Evolutionary conservation across 331 rosid genomes (phyloP).

Genomic region (Malus hybrid): DNA sequence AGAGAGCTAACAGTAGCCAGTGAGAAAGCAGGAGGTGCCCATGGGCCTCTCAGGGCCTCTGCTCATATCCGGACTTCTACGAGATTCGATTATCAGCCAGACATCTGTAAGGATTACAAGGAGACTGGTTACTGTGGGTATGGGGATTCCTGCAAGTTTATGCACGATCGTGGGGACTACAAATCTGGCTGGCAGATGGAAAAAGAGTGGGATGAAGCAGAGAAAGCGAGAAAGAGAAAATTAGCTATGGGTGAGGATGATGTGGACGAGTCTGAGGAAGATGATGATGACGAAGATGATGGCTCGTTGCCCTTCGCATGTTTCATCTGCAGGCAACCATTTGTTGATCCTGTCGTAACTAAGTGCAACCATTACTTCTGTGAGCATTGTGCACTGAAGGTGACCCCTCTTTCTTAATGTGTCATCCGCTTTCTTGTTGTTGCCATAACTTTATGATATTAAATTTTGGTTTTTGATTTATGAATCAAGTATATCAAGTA

Average conservation of each 20-base stretch:
- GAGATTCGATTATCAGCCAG: slow-evolving; percentile 92
- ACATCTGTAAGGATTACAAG: slow-evolving; percentile 90
- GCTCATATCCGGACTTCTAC: slow-evolving; percentile 84
- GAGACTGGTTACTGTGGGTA: slow-evolving; percentile 91
- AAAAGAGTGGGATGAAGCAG: slow-evolving; percentile 82
- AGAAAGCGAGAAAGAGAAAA: slow-evolving; percentile 69
- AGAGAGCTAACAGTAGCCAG: slow-evolving; percentile 83
- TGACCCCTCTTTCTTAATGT: slow-evolving; percentile 7
- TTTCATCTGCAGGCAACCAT: slow-evolving; percentile 77
- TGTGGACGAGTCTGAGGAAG: slow-evolving; percentile 27
- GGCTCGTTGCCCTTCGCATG: slow-evolving; percentile 79
- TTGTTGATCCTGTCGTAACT: slow-evolving; percentile 81
- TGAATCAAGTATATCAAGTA: neutral
- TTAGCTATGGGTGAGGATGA: slow-evolving; percentile 49
- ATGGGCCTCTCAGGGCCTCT: slow-evolving; percentile 91
- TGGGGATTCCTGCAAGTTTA: slow-evolving; percentile 82
- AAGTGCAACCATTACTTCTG: slow-evolving; percentile 90
- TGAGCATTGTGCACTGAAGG: slow-evolving; percentile 92
- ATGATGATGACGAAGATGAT: slow-evolving; percentile 30
- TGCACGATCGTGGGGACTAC: slow-evolving; percentile 94
- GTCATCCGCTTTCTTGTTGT: neutral
- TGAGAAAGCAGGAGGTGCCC: slow-evolving; percentile 85
- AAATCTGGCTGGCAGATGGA: slow-evolving; percentile 90
- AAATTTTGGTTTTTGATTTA: neutral
- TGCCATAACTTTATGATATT: neutral